Evolutionary conservation across 208 protist species (phyloP).

Genomic region (Trypanosoma rangeli): DNA sequence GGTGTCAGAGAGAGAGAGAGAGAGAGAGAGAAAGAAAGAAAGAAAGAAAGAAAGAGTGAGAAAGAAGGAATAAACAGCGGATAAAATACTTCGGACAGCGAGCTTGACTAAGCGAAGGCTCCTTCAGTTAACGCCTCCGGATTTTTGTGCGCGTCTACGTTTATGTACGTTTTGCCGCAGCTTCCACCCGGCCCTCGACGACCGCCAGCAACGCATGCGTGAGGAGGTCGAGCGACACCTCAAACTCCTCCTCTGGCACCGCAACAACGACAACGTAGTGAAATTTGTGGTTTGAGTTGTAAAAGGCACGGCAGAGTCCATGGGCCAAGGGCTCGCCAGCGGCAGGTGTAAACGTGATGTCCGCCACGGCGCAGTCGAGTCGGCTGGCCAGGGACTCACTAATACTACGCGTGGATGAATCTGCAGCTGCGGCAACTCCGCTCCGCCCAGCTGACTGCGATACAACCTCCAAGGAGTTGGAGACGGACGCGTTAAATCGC

Average conservation of each 20-base stretch:
- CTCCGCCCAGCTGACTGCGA: conserved; percentile 16
- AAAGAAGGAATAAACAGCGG: conserved; percentile 1
- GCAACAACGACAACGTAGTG: conserved; percentile 80
- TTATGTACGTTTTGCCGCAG: conserved; percentile 56
- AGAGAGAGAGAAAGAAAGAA: neutral
- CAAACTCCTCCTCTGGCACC: conserved; percentile 75
- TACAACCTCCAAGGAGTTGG: conserved; percentile 61
- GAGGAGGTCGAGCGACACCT: conserved; percentile 56
- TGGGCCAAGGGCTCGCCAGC: conserved; percentile 60
- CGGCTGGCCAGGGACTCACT: conserved; percentile 52
- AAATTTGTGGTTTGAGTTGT: conserved; percentile 71
- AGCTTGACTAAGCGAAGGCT: no score
- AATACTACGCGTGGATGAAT: conserved; percentile 20
- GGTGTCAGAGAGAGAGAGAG: no score
- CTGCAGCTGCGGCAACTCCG: neutral
- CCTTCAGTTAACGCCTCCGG: neutral
- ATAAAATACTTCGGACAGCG: neutral
- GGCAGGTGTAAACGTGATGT: conserved; percentile 67
- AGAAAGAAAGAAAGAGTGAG: neutral
- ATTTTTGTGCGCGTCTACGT: neutral
- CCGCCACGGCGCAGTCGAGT: conserved; percentile 60
- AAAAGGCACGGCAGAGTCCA: conserved; percentile 79
- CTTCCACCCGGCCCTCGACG: conserved; percentile 71
- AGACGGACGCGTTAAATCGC: conserved; percentile 77
- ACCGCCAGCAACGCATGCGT: conserved; percentile 70